phyloP scores from a whole-genome alignment of 2,329 filamentous ascomycete species.

The Cryphonectria parasitica region DNA sequence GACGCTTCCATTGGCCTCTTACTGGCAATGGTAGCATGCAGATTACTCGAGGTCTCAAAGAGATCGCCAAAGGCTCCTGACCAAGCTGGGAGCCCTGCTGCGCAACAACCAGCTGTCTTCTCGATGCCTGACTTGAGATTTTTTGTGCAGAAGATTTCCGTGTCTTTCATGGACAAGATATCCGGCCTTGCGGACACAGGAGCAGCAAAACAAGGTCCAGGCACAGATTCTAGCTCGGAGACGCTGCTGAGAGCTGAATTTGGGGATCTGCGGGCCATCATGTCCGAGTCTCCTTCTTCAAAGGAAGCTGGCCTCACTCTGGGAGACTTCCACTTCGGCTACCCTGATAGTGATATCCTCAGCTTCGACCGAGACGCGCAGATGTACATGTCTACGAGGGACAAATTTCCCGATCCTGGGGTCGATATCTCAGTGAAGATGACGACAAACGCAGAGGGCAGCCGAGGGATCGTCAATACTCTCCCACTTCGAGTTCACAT shows the following conservation, averaged over 20 bases:
- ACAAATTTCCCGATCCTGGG: constrained; percentile 60
- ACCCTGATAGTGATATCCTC: constrained; percentile 64
- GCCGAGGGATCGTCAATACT: constrained; percentile 69
- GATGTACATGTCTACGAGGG: constrained; percentile 62
- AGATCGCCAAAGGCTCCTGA: neutral
- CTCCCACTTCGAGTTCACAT: constrained; percentile 76
- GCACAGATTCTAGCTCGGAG: constrained; percentile 49
- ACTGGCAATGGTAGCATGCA: constrained; percentile 54
- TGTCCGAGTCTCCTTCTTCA: constrained; percentile 36
- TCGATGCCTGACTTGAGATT: constrained; percentile 48
- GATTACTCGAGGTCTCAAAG: constrained; percentile 52
- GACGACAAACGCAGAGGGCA: constrained; percentile 47
- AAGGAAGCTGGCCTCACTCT: constrained; percentile 49
- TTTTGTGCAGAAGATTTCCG: constrained; percentile 51
- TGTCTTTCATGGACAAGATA: constrained; percentile 61
- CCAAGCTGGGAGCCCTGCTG: constrained; percentile 27
- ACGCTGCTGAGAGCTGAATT: constrained; percentile 57
- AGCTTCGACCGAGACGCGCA: constrained; percentile 63
- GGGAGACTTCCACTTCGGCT: constrained; percentile 65
- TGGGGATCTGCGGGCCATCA: constrained; percentile 45
- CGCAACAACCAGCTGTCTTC: constrained; percentile 27
- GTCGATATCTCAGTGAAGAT: constrained; percentile 62
- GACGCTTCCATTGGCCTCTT: constrained; percentile 62
- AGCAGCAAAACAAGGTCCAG: constrained; percentile 41
- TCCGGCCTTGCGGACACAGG: constrained; percentile 54